Percentiles rank a stretch among this genome's conserved stretches.
These are phyloP conservation scores for Meyerozyma athensensis DNA, from an alignment of 1,139 yeast species.

Conservation along the genomic window DNA sequence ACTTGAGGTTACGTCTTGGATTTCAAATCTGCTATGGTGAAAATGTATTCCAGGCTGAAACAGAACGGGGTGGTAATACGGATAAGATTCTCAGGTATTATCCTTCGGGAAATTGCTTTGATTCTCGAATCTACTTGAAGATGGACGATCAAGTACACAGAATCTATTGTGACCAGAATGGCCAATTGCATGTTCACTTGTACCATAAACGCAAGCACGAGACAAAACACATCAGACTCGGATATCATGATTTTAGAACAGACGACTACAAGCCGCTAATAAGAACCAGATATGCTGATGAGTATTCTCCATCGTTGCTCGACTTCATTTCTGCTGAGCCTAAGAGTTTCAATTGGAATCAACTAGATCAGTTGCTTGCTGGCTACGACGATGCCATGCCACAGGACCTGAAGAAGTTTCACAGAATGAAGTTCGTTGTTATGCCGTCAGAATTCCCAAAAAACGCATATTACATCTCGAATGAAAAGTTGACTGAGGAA, in stretches of 20 bases:
- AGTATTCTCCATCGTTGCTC: slow-evolving; percentile 55
- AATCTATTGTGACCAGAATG: slow-evolving; percentile 64
- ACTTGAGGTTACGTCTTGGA: slow-evolving; percentile 75
- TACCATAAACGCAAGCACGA: slow-evolving; percentile 37
- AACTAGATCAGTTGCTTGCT: slow-evolving; percentile 82
- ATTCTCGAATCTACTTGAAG: slow-evolving; percentile 66
- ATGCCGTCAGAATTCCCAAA: slow-evolving; percentile 70
- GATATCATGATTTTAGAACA: slow-evolving; percentile 13
- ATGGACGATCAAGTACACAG: slow-evolving; percentile 84
- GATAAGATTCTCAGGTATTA: slow-evolving; percentile 42
- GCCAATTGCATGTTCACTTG: slow-evolving; percentile 71
- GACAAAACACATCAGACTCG: slow-evolving; percentile 20
- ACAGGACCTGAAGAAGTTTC: slow-evolving; percentile 53
- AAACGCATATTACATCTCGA: slow-evolving; percentile 44
- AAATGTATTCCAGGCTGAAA: slow-evolving; percentile 60
- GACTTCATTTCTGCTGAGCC: slow-evolving; percentile 53
- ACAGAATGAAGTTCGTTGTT: slow-evolving; percentile 75
- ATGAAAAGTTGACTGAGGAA: slow-evolving; percentile 69
- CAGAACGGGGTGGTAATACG: slow-evolving; percentile 53
- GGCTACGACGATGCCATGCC: slow-evolving; percentile 76
- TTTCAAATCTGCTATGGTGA: slow-evolving; percentile 84
- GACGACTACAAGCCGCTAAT: slow-evolving; percentile 50
- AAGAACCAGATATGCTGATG: slow-evolving; percentile 73
- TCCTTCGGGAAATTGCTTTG: slow-evolving; percentile 34
- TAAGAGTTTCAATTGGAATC: slow-evolving; percentile 77